Evolutionary conservation across 78 protist genomes (phyloP).

Genomic region (Dictyostelium firmibasis): DNA sequence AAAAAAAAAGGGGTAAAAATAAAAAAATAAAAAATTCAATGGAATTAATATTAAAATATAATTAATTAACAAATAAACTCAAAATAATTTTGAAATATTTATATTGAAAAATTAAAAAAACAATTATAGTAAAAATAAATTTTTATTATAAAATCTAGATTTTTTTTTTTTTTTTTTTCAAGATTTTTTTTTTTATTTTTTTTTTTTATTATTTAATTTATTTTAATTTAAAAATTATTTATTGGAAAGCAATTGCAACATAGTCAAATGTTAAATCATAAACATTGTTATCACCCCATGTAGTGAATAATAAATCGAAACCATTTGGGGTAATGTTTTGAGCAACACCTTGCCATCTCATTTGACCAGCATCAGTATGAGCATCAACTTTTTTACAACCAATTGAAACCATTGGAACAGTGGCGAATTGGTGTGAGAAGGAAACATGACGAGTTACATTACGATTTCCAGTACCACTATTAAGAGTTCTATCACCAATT

Average conservation of each 20-base stretch:
- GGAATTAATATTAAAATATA: neutral
- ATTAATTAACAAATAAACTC: neutral
- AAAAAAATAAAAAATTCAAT: neutral
- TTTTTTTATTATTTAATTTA: neutral
- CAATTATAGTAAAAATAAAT: no score
- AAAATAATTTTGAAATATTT: neutral
- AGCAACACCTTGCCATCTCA: neutral
- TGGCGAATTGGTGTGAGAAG: neutral
- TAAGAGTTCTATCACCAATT: constrained; percentile 6
- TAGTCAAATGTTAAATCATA: constrained; percentile 7
- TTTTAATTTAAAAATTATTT: no score
- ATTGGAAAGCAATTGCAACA: neutral
- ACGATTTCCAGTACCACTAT: neutral
- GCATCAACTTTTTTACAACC: constrained; percentile 10
- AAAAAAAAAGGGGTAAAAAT: neutral
- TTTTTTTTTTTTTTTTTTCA: no score
- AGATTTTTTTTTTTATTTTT: neutral
- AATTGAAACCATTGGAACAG: neutral
- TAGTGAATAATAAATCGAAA: neutral
- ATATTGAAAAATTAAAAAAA: neutral
- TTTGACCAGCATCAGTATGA: neutral
- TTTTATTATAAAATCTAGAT: no score
- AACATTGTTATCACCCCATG: neutral
- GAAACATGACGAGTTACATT: neutral
- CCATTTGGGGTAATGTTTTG: neutral